A percentile compares a stretch with the other conserved stretches of the same genome.
phyloP scores from a whole-genome alignment of 2,329 filamentous ascomycete genomes.

The Aspergillus bombycis region DNA sequence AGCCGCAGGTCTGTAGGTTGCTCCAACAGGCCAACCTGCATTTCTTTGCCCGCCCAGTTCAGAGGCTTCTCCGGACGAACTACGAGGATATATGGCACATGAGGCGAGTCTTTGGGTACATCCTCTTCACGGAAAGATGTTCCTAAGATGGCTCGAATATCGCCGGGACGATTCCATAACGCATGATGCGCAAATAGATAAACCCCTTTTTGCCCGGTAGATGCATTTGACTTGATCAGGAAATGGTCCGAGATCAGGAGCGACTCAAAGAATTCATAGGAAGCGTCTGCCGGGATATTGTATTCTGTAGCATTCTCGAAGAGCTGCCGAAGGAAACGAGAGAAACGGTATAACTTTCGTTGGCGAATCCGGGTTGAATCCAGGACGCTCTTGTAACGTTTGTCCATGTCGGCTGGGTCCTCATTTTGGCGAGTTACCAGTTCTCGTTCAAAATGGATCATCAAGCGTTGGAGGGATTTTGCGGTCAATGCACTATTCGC shows the following conservation, averaged over 20 bases:
- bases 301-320: slow-evolving; percentile 98
- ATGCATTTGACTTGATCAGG: slow-evolving; percentile 70
- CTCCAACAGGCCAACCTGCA: slow-evolving; percentile 72
- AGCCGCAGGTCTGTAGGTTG: slow-evolving; percentile 82
- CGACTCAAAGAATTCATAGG: slow-evolving; percentile 78
- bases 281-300: slow-evolving; percentile 72
- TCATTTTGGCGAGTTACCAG: slow-evolving; percentile 83
- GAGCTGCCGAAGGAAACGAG: slow-evolving; percentile 82
- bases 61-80: slow-evolving; percentile 78
- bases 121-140: slow-evolving; percentile 75
- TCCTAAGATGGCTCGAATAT: slow-evolving; percentile 83
- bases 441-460: slow-evolving; percentile 88
- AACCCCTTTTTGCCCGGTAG: slow-evolving; percentile 72
- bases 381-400: slow-evolving; percentile 91
- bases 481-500: slow-evolving; percentile 73
- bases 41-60: slow-evolving; percentile 77
- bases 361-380: slow-evolving; percentile 96
- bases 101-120: slow-evolving; percentile 68
- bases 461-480: slow-evolving; percentile 86
- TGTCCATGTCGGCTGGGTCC: slow-evolving; percentile 85
- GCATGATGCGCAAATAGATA: slow-evolving; percentile 84
- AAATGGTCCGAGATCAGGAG: slow-evolving; percentile 85
- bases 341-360: slow-evolving; percentile 94
- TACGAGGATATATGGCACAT: slow-evolving; percentile 81
- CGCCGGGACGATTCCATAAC: slow-evolving; percentile 72